These are phyloP conservation scores for Scedosporium boydii DNA, from an alignment of 2,329 filamentous ascomycete genomes.

Conservation along the genomic window DNA sequence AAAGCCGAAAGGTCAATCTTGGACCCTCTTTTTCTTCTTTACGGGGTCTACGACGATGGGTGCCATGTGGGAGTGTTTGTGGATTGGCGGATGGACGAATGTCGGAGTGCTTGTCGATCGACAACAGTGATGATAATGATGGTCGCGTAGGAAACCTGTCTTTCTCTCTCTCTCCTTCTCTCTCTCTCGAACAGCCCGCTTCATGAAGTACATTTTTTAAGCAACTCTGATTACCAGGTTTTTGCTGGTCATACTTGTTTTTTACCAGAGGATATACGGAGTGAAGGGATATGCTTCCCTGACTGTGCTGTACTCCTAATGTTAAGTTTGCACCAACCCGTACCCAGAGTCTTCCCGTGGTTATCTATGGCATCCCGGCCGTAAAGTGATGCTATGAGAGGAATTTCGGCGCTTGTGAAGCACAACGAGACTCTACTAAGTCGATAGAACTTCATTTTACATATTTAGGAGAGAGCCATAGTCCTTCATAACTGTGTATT, in stretches of 20 bases:
- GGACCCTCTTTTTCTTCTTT: background rate
- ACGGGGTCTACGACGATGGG: background rate
- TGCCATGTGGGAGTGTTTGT: background rate
- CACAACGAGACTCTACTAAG: background rate
- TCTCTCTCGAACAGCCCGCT: background rate
- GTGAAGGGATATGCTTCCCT: background rate
- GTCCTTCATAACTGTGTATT: background rate
- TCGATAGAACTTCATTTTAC: background rate
- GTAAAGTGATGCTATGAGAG: background rate
- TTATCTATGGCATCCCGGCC: background rate
- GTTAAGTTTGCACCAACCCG: background rate
- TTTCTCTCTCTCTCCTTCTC: background rate
- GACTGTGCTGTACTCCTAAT: background rate
- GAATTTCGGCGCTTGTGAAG: background rate
- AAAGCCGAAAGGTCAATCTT: background rate
- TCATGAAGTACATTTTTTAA: background rate
- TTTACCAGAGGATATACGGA: background rate
- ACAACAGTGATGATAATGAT: conserved; percentile 7
- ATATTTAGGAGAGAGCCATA: background rate
- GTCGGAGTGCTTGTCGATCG: background rate
- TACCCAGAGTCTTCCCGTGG: no score
- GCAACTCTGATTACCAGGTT: background rate
- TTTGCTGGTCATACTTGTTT: background rate
- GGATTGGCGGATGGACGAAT: background rate
- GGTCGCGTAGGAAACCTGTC: background rate